Base-by-base conservation (phyloP, 1,284 basidiomycete species). In the Meripilus lineatus region DNA sequence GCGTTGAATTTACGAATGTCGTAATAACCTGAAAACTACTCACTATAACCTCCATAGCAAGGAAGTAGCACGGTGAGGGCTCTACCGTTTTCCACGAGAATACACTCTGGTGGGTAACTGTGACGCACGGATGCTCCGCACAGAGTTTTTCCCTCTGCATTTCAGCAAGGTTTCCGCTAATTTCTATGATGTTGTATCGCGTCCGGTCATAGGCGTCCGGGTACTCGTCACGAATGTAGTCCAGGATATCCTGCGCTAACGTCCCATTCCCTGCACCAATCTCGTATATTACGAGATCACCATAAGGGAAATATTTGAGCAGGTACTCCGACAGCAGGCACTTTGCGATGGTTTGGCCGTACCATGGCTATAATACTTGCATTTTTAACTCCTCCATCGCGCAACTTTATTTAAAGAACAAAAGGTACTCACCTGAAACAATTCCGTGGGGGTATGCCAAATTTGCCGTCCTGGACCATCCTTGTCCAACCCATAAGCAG, bases 391-490 rank as follows among this genome's bases (percentile, higher is more conserved):
- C 48, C 20, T 18, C 8, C n/a, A 40, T n/a, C 17, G n/a, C 7
- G 26, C 6, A 24, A 20, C 14, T 28, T 35, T 38, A 18, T 32
- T 40, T 22, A 47, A 46, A 39, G 43, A 14, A 30, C 25, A 5
- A 28, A 20, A 7, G 8, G n/a, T 10, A 63, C 77, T 49, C 57
- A 93, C 94, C 77, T 95, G 93, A 75, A 99, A 98, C 32, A 99
- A 70, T 63, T 99, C 95, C 2, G 93, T 97, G 0, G 96, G 96
- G 0, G 96, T 99, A 68, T 99, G 96, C 96, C 96, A 99, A 43
- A 99, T 75, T 64, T 99, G 96, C 56, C 82, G 77, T 4, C 93
- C 93, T 13, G 88, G 80, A 3, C 89, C 87, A 28, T 79, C 74
- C 40, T 72, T 72, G 53, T 83, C 75, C 48, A 66, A 69, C 15